A percentile compares a stretch with the other conserved stretches of the same genome.
Evolutionary conservation across 352 stramenopile genomes (phyloP).

Genomic region (Globisporangium middletonii): DNA sequence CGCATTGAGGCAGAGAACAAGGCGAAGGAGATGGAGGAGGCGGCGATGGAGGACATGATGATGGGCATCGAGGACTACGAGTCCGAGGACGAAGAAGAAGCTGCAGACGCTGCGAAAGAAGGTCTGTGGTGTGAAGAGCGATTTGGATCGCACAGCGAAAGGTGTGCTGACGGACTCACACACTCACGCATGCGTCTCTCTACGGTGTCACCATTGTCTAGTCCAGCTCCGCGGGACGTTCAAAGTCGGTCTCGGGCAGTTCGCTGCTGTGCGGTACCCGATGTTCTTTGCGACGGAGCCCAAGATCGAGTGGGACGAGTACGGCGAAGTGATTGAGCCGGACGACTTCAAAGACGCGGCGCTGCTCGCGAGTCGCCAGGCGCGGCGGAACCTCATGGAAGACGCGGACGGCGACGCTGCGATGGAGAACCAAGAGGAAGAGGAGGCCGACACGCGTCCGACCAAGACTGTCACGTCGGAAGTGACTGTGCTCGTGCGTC

Average conservation of each 20-base stretch:
- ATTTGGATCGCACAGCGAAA: neutral
- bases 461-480: conserved; percentile 80
- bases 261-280: conserved; percentile 76
- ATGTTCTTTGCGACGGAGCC: conserved; percentile 86
- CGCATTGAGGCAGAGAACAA: conserved; percentile 84
- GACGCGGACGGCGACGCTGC: conserved; percentile 54
- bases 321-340: conserved; percentile 83
- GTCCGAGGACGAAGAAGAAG: conserved; percentile 74
- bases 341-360: conserved; percentile 81
- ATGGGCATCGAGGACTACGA: conserved; percentile 89
- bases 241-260: conserved; percentile 80
- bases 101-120: conserved; percentile 42
- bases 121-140: conserved; percentile 14
- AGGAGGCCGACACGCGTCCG: conserved; percentile 55
- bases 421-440: conserved; percentile 68
- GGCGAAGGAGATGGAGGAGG: conserved; percentile 85
- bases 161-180: neutral
- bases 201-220: too few species aligned
- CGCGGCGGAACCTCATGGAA: conserved; percentile 55
- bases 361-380: conserved; percentile 52
- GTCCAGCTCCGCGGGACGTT: conserved; percentile 82
- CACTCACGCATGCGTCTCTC: too few species aligned
- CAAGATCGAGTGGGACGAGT: conserved; percentile 89
- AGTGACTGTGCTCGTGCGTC: conserved; percentile 48
- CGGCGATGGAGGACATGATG: conserved; percentile 90